These are phyloP conservation scores for Zygosaccharomyces lentus DNA, from an alignment of 805 yeast genomes.

Conservation along the genomic window DNA sequence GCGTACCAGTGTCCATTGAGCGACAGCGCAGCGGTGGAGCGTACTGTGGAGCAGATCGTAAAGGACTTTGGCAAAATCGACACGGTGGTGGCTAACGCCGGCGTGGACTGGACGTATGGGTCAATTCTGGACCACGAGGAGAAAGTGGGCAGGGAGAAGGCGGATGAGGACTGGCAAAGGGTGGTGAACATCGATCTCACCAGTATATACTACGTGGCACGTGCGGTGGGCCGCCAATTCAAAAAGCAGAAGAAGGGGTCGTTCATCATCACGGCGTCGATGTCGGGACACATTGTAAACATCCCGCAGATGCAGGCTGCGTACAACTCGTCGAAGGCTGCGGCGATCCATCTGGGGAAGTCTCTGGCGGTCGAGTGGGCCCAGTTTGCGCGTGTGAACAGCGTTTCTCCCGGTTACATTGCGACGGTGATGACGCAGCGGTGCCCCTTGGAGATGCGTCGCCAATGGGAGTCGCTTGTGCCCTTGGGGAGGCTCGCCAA, in stretches of 20 bases:
- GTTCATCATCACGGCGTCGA: conserved; percentile 78
- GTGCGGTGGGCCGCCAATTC: conserved; percentile 67
- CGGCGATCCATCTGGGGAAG: conserved; percentile 65
- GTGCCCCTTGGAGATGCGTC: conserved; percentile 42
- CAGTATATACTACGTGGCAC: conserved; percentile 77
- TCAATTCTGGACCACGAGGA: conserved; percentile 45
- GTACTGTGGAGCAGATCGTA: conserved; percentile 38
- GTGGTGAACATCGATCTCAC: conserved; percentile 72
- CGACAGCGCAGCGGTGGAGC: conserved; percentile 26
- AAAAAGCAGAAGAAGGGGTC: conserved; percentile 72
- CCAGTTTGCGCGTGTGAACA: conserved; percentile 79
- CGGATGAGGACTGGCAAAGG: conserved; percentile 61
- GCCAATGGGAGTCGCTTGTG: conserved; percentile 46
- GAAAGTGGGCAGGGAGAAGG: conserved; percentile 38
- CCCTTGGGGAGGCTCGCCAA: conserved; percentile 75
- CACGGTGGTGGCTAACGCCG: conserved; percentile 82
- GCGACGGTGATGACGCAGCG: conserved; percentile 60
- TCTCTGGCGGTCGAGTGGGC: conserved; percentile 88
- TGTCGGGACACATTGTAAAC: conserved; percentile 85
- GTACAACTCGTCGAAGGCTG: conserved; percentile 86
- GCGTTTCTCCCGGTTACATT: conserved; percentile 84
- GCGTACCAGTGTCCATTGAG: conserved; percentile 43
- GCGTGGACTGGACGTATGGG: conserved; percentile 76
- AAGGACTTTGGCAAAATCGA: conserved; percentile 77
- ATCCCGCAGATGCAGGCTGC: conserved; percentile 84